Base-by-base conservation (phyloP, 192 early-diverging fungal species). In the Gamsiella multidivaricata region DNA sequence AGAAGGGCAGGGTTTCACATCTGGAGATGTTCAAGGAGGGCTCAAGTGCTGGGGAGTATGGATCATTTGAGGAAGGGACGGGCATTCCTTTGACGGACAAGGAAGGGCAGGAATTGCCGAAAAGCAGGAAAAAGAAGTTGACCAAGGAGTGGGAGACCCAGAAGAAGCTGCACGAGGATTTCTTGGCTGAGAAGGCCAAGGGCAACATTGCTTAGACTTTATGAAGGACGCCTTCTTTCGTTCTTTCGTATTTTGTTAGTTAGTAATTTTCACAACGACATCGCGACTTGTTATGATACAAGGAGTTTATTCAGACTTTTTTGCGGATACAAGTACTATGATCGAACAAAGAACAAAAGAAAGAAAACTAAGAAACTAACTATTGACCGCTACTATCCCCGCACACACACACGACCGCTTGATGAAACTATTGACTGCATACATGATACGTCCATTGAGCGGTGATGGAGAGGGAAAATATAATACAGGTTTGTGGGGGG, bases 121-220 rank as follows among this genome's bases (percentile, higher is more conserved):
- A 95, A 81, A 90, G 83, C 74, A 86, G 90, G 68, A 66, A 86
- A 50, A 98, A 98, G 88, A 96, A 95, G 83, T 82, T 97, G 46
- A 79, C 89, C 54, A 97, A 98, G 86, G 91, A 94, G 79, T 91
- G 87, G 69, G 91, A 93, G 17, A 85, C 80, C 9, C 97, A 99
- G 83, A 89, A 84, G 47, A 97, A 97, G 84, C 83, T 99, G 28
- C 94, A 99, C 69, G 84, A 88, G 47, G 91, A 96, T 79, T 97
- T 94, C 69, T 82, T 94, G 28, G 81, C 75, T 36, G 73, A 76
- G 73, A 54, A 39, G 56, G 65, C 57, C 26, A 76, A 76, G 59
- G 73, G 65, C 23, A 75, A 49, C 23, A 60, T 61, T 43, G 64
- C 56, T 46, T 75, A 75, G 43, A 65, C 20, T 14, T 5, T 45